Conservation (phyloP, 2,329 filamentous ascomycete genomes). For the Didymella keratinophila region DNA sequence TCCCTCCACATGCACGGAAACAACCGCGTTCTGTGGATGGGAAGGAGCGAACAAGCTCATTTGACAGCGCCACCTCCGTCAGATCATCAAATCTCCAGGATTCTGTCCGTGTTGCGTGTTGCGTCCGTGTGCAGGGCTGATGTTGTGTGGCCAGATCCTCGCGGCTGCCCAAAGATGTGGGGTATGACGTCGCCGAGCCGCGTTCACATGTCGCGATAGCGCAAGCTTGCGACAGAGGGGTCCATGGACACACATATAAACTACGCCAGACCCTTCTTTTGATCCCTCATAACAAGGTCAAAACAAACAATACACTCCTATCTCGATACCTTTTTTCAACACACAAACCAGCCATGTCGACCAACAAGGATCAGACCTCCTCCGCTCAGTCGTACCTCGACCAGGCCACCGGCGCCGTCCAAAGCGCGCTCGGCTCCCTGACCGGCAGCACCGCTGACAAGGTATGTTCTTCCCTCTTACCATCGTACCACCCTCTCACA, state of each 20-base stretch:
- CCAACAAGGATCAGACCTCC: conserved; percentile 66
- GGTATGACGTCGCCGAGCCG: conserved; percentile 12
- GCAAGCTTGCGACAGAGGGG: conserved; percentile 3
- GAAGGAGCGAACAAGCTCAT: conserved; percentile 9
- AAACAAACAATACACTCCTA: not conserved
- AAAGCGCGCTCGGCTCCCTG: conserved; percentile 74
- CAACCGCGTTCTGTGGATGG: not conserved
- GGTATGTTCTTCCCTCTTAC: conserved; percentile 46
- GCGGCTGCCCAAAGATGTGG: conserved; percentile 3
- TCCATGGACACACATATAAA: conserved; percentile 15
- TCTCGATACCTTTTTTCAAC: not conserved
- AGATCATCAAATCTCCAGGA: conserved; percentile 9
- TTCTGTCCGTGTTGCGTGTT: conserved; percentile 1
- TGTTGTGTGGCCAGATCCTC: not conserved
- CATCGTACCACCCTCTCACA: conserved; percentile 32
- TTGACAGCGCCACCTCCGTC: conserved; percentile 19
- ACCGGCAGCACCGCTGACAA: conserved; percentile 76
- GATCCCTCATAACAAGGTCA: not conserved
- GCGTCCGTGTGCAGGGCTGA: conserved; percentile 9
- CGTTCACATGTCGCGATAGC: conserved; percentile 10
- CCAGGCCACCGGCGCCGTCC: conserved; percentile 74
- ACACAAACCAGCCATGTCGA: conserved; percentile 56
- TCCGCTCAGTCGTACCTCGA: conserved; percentile 74
- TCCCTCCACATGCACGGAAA: conserved; percentile 1
- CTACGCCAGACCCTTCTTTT: not conserved